phyloP scores from a whole-genome alignment of 139 green algal genomes.

The Picochlorum sp. region DNA sequence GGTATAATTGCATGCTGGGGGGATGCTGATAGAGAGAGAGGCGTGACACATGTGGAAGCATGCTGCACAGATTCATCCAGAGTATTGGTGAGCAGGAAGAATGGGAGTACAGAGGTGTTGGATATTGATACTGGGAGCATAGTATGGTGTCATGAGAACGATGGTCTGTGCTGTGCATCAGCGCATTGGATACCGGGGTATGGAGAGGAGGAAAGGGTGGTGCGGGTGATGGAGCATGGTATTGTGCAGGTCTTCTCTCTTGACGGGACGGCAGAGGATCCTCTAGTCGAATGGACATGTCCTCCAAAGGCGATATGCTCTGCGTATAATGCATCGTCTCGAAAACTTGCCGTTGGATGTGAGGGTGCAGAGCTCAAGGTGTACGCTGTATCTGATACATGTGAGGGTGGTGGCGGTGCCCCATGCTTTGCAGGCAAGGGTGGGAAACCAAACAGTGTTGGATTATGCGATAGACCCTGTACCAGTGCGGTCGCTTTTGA shows the following conservation, averaged over 20 bases:
- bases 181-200: neutral
- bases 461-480: slow-evolving; percentile 26
- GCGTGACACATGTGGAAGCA: no score
- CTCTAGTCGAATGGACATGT: neutral
- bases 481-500: slow-evolving; percentile 25
- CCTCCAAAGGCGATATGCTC: slow-evolving; percentile 1
- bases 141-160: no score
- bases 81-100: no score
- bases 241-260: neutral
- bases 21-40: no score
- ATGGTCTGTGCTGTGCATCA: no score
- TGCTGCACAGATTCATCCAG: no score
- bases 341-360: slow-evolving; percentile 27
- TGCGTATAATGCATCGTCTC: slow-evolving; percentile 2
- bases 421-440: slow-evolving; percentile 30
- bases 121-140: no score
- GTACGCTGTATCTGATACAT: slow-evolving; percentile 19
- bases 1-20: no score
- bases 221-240: neutral
- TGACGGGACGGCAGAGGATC: neutral
- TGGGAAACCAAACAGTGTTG: slow-evolving; percentile 33
- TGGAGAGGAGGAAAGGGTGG: neutral
- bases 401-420: neutral
- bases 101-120: no score
- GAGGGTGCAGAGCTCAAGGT: slow-evolving; percentile 30